Conservation (phyloP, 225 moss, liverwort and hornwort species). For the Sphagnum contortum region DNA sequence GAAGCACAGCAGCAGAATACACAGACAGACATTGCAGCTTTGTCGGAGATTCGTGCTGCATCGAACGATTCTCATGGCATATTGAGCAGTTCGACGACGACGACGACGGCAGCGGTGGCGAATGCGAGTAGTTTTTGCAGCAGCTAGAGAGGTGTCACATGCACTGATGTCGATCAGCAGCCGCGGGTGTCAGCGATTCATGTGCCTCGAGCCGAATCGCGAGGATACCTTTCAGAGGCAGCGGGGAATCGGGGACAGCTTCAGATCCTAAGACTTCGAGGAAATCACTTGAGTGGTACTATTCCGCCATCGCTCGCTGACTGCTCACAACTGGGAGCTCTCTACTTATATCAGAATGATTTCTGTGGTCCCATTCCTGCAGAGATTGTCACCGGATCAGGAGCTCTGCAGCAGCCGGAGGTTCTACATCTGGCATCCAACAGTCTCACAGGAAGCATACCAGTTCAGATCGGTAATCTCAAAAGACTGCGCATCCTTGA, state of each 20-base stretch:
- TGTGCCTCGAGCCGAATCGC: no score
- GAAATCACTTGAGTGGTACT: constrained; percentile 27
- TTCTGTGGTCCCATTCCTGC: constrained; percentile 22
- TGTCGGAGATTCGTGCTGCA: no score
- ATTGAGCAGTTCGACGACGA: no score
- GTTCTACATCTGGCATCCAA: constrained; percentile 22
- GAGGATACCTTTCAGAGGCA: constrained; percentile 29
- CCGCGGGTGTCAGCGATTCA: no score
- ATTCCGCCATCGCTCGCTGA: constrained; percentile 28
- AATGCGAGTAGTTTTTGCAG: no score
- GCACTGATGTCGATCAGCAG: no score
- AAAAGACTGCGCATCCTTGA: constrained; percentile 17
- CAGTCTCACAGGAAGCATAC: constrained; percentile 28
- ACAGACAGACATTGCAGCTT: no score
- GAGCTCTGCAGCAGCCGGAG: constrained; percentile 16
- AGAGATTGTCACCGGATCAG: constrained; percentile 11
- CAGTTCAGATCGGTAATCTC: constrained; percentile 19
- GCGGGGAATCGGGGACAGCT: constrained; percentile 24
- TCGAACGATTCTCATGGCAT: no score
- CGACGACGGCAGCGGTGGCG: no score
- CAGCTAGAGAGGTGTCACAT: no score
- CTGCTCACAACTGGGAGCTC: constrained; percentile 15
- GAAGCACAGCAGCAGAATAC: no score
- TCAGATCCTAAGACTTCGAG: constrained; percentile 31
- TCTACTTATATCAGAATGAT: constrained; percentile 30